phyloP scores from a whole-genome alignment of 148 eudicot species.

The Pouteria glomerata region DNA sequence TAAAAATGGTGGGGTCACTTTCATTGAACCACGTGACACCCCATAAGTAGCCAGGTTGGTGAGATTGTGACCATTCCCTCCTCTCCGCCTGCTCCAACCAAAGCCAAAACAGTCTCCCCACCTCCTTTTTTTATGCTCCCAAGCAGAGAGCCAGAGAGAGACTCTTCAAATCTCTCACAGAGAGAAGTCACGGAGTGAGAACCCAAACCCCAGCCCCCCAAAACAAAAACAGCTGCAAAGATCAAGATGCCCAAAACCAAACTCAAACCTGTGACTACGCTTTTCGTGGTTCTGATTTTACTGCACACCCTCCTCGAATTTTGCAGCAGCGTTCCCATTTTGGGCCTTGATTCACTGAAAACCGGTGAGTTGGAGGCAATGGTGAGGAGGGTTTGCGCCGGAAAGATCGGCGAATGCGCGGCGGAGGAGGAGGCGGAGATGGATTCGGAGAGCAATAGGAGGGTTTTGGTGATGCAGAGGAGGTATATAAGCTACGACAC shows the following conservation, averaged over 20 bases:
- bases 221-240: too few species aligned
- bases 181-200: too few species aligned
- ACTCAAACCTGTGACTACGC: conserved; percentile 10
- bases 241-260: conserved; percentile 22
- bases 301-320: conserved; percentile 38
- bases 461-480: conserved; percentile 43
- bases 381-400: conserved; percentile 37
- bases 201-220: too few species aligned
- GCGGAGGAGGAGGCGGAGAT: conserved; percentile 23
- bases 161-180: too few species aligned
- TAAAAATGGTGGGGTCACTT: not conserved
- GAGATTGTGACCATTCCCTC: not conserved
- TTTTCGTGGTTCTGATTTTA: conserved; percentile 27
- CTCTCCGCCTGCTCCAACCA: not conserved
- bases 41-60: not conserved
- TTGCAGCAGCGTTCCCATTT: conserved; percentile 42
- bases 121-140: too few species aligned
- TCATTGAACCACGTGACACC: not conserved
- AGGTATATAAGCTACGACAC: conserved; percentile 86
- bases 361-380: conserved; percentile 29
- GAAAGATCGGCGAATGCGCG: conserved; percentile 33
- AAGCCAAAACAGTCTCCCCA: not conserved
- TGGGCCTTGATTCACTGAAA: conserved; percentile 27
- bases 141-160: too few species aligned
- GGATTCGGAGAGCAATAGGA: conserved; percentile 56